Conservation (phyloP, 192 early-diverging fungal genomes). For the Umbelopsis ramanniana region DNA sequence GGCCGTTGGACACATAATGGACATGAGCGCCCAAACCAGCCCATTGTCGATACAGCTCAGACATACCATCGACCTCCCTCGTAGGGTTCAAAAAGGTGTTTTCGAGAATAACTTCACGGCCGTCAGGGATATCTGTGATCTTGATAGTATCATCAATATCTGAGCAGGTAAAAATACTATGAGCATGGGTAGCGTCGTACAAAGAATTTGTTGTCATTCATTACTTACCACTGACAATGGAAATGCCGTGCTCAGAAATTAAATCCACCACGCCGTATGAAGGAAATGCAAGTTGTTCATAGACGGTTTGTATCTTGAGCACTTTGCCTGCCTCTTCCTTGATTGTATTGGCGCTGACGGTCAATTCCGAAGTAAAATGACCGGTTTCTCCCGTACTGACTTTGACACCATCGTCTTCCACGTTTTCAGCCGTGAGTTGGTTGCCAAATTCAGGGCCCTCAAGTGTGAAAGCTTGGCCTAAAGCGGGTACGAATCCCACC, state of each 20-base stretch:
- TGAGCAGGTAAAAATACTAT: not conserved
- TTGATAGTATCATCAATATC: constrained; percentile 98
- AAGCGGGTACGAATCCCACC: constrained; percentile 23
- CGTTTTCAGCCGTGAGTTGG: constrained; percentile 24
- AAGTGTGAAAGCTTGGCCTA: constrained; percentile 22
- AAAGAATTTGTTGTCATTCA: constrained; percentile 23
- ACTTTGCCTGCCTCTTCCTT: constrained; percentile 24
- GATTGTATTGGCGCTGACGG: constrained; percentile 24
- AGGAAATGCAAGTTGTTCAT: constrained; percentile 30
- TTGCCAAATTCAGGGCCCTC: constrained; percentile 17
- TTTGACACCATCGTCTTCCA: constrained; percentile 19
- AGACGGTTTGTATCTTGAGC: not conserved
- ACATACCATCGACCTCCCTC: constrained; percentile 80
- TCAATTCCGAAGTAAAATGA: constrained; percentile 26
- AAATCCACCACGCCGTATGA: constrained; percentile 58
- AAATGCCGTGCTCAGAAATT: constrained; percentile 72
- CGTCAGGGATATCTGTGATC: constrained; percentile 78
- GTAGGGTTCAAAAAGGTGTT: constrained; percentile 74
- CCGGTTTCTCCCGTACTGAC: constrained; percentile 33
- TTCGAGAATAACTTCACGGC: constrained; percentile 66
- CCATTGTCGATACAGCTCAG: constrained; percentile 67
- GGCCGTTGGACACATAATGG: constrained; percentile 92
- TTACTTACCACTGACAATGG: constrained; percentile 66
- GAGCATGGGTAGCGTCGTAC: not conserved
- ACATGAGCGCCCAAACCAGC: constrained; percentile 61